These are phyloP conservation scores for Botrytis medusae DNA, from an alignment of 2,329 filamentous ascomycete species.

Conservation along the genomic window DNA sequence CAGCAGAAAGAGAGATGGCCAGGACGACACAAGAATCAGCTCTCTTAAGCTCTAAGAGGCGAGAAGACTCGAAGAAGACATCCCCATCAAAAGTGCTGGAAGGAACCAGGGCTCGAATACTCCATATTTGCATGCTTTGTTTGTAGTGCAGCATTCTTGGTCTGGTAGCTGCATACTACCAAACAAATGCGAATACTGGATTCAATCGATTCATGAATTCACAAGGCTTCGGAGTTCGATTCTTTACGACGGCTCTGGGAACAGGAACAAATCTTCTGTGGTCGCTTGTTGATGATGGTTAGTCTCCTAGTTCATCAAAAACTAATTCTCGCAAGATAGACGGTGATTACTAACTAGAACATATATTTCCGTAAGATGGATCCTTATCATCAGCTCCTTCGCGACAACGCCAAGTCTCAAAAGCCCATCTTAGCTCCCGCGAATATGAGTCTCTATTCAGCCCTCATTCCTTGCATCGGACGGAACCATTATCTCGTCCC, in stretches of 20 bases:
- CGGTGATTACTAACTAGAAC: background rate
- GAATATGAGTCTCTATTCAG: conserved; percentile 48
- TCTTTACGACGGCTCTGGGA: conserved; percentile 45
- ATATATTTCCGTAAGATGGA: conserved; percentile 1
- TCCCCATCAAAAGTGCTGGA: background rate
- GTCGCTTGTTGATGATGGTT: conserved; percentile 45
- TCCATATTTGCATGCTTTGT: background rate
- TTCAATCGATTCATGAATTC: conserved; percentile 45
- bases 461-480: conserved; percentile 43
- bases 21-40: background rate
- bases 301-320: conserved; percentile 21
- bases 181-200: conserved; percentile 32
- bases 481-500: conserved; percentile 37
- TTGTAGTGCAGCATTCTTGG: background rate
- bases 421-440: conserved; percentile 46
- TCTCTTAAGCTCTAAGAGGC: background rate
- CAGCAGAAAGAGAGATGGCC: background rate
- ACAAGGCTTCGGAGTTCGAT: conserved; percentile 45
- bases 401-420: conserved; percentile 36
- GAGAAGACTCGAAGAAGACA: background rate
- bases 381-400: conserved; percentile 45
- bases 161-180: background rate
- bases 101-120: background rate
- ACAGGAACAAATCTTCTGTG: conserved; percentile 45
- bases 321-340: conserved; percentile 30